Evolutionary conservation across 768 basidiomycete species (phyloP).

Genomic region (Leccinum incarnatum): DNA sequence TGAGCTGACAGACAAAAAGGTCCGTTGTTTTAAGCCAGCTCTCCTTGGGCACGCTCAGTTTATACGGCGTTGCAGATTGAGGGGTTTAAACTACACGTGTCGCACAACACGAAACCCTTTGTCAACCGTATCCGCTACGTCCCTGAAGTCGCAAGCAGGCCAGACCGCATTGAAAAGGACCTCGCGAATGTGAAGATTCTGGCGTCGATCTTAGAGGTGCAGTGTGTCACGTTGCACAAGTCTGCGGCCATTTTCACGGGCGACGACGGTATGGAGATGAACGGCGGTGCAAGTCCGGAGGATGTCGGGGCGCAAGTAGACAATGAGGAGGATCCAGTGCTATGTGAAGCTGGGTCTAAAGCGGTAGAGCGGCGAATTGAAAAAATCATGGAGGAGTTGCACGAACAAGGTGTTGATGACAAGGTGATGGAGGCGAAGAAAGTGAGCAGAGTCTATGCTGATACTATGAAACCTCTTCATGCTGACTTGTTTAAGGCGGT

Average conservation of each 20-base stretch:
- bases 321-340: conserved; percentile 46
- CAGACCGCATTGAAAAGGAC: conserved; percentile 80
- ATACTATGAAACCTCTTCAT: conserved; percentile 21
- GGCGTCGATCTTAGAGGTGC: conserved; percentile 71
- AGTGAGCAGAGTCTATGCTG: conserved; percentile 42
- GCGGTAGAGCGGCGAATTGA: conserved; percentile 83
- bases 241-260: conserved; percentile 15
- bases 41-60: conserved; percentile 3
- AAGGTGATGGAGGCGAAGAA: conserved; percentile 67
- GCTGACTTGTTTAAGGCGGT: conserved; percentile 50
- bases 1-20: conserved; percentile 84
- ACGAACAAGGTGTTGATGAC: conserved; percentile 66
- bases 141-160: conserved; percentile 77
- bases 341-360: conserved; percentile 63
- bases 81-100: conserved; percentile 90
- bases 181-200: conserved; percentile 72
- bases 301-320: conserved; percentile 38
- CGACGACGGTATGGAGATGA: conserved; percentile 25
- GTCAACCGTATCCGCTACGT: conserved; percentile 75
- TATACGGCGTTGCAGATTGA: conserved; percentile 62
- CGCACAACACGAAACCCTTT: conserved; percentile 76
- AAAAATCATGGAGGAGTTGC: conserved; percentile 68
- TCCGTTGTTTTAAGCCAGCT: conserved; percentile 27
- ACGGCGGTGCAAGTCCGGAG: conserved; percentile 28
- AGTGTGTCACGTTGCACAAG: conserved; percentile 54